Conservation (phyloP, 1,139 yeast species). For the Torulaspora pretoriensis region DNA sequence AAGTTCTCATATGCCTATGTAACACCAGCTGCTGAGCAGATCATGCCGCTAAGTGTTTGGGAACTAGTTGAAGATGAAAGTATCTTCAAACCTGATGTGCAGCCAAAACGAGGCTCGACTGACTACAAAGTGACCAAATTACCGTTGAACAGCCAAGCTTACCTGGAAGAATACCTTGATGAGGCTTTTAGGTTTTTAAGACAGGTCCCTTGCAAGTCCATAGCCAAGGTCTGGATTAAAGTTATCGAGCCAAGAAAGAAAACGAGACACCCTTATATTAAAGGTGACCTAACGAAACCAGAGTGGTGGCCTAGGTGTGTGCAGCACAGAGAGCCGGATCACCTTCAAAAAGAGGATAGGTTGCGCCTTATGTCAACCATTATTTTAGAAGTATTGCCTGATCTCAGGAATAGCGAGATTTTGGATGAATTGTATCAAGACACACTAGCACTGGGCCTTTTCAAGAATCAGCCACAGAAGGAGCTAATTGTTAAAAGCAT, state of each 20-base stretch:
- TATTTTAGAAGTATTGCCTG: conserved; percentile 22
- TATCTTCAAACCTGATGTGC: conserved; percentile 7
- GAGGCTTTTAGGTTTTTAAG: conserved; percentile 37
- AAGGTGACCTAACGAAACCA: conserved; percentile 49
- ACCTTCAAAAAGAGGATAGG: conserved; percentile 56
- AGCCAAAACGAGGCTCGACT: neutral
- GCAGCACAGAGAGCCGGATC: conserved; percentile 71
- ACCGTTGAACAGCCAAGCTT: conserved; percentile 5
- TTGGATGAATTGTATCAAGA: conserved; percentile 17
- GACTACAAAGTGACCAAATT: conserved; percentile 1
- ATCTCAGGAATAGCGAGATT: conserved; percentile 10
- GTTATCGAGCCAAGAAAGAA: conserved; percentile 65
- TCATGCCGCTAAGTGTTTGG: conserved; percentile 12
- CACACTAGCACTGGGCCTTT: conserved; percentile 18
- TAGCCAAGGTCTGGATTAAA: conserved; percentile 68
- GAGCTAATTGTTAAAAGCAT: conserved; percentile 15
- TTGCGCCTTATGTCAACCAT: conserved; percentile 47
- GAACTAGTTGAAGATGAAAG: conserved; percentile 12
- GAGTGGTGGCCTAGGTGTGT: conserved; percentile 66
- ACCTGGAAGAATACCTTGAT: conserved; percentile 13
- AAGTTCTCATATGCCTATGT: conserved; percentile 13
- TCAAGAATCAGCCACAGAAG: conserved; percentile 18
- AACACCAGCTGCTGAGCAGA: conserved; percentile 11
- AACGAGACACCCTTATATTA: conserved; percentile 57
- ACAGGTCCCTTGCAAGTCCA: conserved; percentile 55